Percentiles rank a stretch among this genome's conserved stretches.
Evolutionary conservation across 2,329 filamentous ascomycete species (phyloP).

Genomic region (Pseudogymnoascus sp.): DNA sequence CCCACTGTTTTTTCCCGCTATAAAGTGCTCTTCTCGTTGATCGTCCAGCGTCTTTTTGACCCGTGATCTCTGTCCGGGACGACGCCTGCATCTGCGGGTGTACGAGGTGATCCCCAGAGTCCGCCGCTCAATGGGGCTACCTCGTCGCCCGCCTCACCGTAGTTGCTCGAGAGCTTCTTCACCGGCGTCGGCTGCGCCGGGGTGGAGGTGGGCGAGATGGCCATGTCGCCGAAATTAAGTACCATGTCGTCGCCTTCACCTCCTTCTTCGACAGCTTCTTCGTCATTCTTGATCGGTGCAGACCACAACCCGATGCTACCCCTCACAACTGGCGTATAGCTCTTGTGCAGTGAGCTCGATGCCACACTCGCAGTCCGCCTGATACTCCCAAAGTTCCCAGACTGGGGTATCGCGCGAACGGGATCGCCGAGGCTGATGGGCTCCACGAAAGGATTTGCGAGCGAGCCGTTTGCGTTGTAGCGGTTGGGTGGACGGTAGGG

Average conservation of each 20-base stretch:
- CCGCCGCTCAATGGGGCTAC: conserved; percentile 30
- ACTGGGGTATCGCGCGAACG: not conserved
- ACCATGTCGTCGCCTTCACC: conserved; percentile 32
- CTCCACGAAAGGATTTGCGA: conserved; percentile 5
- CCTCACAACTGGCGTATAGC: conserved; percentile 20
- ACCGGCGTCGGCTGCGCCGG: not conserved
- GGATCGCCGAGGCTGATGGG: not conserved
- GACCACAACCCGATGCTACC: conserved; percentile 41
- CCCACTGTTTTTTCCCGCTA: not conserved
- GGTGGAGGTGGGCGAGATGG: not conserved
- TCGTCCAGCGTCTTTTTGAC: conserved; percentile 48
- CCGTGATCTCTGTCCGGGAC: conserved; percentile 37
- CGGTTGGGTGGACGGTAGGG: conserved; percentile 4
- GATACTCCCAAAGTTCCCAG: conserved; percentile 24
- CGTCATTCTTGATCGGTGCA: conserved; percentile 34
- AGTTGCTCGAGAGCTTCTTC: not conserved
- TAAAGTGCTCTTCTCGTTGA: conserved; percentile 34
- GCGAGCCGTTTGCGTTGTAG: not conserved
- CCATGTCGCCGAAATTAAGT: conserved; percentile 37
- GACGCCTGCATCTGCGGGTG: conserved; percentile 33
- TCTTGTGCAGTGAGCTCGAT: conserved; percentile 16
- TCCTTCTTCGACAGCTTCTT: conserved; percentile 41
- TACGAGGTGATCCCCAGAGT: conserved; percentile 38
- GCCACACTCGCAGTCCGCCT: conserved; percentile 26
- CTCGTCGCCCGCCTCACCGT: conserved; percentile 24